Conservation (phyloP, 352 stramenopile genomes). For the Hyaloperonospora brassicae region DNA sequence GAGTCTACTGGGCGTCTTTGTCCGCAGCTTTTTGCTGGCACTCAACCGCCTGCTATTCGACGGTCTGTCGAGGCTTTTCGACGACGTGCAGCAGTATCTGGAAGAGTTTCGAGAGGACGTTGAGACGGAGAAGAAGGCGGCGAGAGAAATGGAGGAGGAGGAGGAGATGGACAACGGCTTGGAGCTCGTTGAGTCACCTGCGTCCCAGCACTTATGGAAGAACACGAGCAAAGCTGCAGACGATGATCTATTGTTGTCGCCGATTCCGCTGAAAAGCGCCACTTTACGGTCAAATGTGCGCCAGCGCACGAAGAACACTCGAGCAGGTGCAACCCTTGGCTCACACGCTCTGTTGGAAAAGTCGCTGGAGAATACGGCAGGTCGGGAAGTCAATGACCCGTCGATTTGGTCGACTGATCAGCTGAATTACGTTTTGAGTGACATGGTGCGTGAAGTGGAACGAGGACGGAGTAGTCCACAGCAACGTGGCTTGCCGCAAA, state of each 20-base stretch:
- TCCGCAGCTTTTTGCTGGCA: slow-evolving; percentile 56
- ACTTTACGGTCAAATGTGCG: slow-evolving; percentile 11
- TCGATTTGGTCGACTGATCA: slow-evolving; percentile 49
- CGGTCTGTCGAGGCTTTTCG: slow-evolving; percentile 55
- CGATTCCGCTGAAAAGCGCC: slow-evolving; percentile 18
- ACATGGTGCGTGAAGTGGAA: slow-evolving; percentile 30
- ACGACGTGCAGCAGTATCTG: slow-evolving; percentile 51
- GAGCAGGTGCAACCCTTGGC: slow-evolving; percentile 5
- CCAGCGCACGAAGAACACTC: slow-evolving; percentile 14
- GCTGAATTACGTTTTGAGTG: slow-evolving; percentile 47
- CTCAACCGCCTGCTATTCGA: slow-evolving; percentile 61
- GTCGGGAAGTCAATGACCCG: slow-evolving; percentile 24
- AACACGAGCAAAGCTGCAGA: slow-evolving; percentile 11
- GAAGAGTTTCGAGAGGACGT: slow-evolving; percentile 35
- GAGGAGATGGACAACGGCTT: slow-evolving; percentile 19
- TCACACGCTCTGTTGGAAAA: slow-evolving; percentile 10
- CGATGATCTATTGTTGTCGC: slow-evolving; percentile 31
- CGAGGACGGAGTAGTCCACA: slow-evolving; percentile 13
- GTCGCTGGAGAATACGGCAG: slow-evolving; percentile 6
- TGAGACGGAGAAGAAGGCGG: slow-evolving; percentile 14
- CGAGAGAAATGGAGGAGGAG: slow-evolving; percentile 2
- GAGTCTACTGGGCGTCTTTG: slow-evolving; percentile 61
- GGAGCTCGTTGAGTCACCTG: slow-evolving; percentile 18
- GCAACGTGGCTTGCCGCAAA: background rate
- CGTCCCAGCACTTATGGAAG: slow-evolving; percentile 28